A percentile compares a stretch with the other conserved stretches of the same genome.
These are phyloP conservation scores for Wilcoxina mikolae DNA, from an alignment of 495 filamentous ascomycete species.

Conservation along the genomic window DNA sequence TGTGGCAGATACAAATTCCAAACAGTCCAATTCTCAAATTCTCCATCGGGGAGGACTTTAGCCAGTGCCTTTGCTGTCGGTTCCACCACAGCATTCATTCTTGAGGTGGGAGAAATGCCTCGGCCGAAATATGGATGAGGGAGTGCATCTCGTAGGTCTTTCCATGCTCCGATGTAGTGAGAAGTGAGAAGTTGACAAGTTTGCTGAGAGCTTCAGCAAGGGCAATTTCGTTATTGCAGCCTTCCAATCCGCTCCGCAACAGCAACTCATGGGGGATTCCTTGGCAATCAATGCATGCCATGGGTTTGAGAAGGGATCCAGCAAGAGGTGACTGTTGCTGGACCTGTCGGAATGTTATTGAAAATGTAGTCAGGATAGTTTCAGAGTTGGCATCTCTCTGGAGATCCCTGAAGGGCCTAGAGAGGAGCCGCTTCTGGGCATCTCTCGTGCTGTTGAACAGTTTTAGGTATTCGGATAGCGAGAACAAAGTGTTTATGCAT, in stretches of 20 bases:
- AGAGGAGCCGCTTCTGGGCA: slow-evolving; percentile 7
- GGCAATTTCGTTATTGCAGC: neutral
- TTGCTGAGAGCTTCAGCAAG: slow-evolving; percentile 1
- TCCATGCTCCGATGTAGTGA: neutral
- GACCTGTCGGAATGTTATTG: slow-evolving; percentile 38
- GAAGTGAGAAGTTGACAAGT: slow-evolving; percentile 4
- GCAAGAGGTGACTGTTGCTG: slow-evolving; percentile 14
- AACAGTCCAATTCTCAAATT: too few relatives aligned
- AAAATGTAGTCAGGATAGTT: slow-evolving; percentile 35
- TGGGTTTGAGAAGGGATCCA: slow-evolving; percentile 25
- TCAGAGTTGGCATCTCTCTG: slow-evolving; percentile 25
- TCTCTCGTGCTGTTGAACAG: slow-evolving; percentile 2
- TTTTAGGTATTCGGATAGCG: neutral
- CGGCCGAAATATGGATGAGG: neutral
- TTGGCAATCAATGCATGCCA: slow-evolving; percentile 28
- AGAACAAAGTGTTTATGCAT: neutral
- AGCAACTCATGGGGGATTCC: slow-evolving; percentile 24
- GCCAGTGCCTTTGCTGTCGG: too few relatives aligned
- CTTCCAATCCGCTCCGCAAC: neutral
- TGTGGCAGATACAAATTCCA: too few relatives aligned
- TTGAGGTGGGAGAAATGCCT: too few relatives aligned
- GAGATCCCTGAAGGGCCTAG: slow-evolving; percentile 9
- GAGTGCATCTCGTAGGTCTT: slow-evolving; percentile 5
- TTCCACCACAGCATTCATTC: too few relatives aligned
- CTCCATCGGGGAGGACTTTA: too few relatives aligned